Conservation (phyloP, 2,329 filamentous ascomycete genomes). For the Ophiostoma sp. region DNA sequence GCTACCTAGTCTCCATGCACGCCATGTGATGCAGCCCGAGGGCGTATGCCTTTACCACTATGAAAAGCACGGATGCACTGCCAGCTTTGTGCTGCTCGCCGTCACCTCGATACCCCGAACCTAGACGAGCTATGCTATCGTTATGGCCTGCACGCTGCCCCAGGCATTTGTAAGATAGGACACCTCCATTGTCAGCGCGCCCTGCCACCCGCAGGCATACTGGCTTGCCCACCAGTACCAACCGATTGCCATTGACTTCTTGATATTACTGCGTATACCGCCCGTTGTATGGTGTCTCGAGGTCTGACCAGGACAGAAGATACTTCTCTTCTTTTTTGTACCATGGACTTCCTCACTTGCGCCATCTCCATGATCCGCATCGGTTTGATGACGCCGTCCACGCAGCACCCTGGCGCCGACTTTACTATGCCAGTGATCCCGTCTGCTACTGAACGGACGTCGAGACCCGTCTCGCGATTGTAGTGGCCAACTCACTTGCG, state of each 20-base stretch:
- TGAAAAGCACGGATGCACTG: too few species aligned
- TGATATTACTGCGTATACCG: neutral
- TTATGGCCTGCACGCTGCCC: neutral
- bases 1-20: too few species aligned
- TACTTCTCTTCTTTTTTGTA: neutral
- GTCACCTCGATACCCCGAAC: slow-evolving; percentile 28
- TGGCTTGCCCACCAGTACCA: slow-evolving; percentile 25
- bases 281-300: neutral
- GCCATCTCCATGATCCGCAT: neutral
- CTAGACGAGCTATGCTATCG: neutral
- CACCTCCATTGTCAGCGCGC: slow-evolving; percentile 13
- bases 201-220: slow-evolving; percentile 22
- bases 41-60: too few species aligned
- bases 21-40: too few species aligned
- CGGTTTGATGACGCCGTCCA: neutral
- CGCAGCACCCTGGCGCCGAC: neutral
- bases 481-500: neutral
- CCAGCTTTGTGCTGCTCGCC: slow-evolving; percentile 27
- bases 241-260: slow-evolving; percentile 58
- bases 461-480: neutral
- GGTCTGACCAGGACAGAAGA: neutral
- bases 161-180: slow-evolving; percentile 29
- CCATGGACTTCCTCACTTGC: neutral
- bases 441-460: neutral
- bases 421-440: neutral